Percentiles rank a stretch among this genome's conserved stretches.
Evolutionary conservation across 257 asterid species (phyloP).

Genomic region (Penstemon eatonii): DNA sequence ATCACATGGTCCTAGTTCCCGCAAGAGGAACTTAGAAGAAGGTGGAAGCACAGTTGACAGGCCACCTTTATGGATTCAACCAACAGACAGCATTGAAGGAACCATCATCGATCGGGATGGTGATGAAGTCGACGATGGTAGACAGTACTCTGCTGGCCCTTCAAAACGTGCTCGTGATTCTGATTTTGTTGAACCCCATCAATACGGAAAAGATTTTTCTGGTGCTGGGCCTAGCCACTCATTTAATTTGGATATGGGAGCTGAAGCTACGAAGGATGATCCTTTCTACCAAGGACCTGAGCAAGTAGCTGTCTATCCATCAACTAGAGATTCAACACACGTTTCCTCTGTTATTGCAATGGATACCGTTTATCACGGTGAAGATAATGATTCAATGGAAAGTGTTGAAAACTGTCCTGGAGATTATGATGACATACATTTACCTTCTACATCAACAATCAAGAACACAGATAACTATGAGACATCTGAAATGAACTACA

Average conservation of each 20-base stretch:
- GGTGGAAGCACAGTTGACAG: constrained; percentile 98
- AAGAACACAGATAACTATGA: constrained; percentile 66
- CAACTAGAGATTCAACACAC: constrained; percentile 70
- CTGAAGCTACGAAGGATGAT: constrained; percentile 56
- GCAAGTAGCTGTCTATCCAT: constrained; percentile 53
- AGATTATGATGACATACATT: constrained; percentile 67
- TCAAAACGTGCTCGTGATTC: constrained; percentile 80
- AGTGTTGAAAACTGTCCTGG: constrained; percentile 93
- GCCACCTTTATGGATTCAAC: constrained; percentile 68
- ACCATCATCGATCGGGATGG: constrained; percentile 97
- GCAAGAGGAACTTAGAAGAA: constrained; percentile 88
- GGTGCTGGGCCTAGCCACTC: constrained; percentile 95
- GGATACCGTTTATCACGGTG: constrained; percentile 79
- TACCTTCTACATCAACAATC: constrained; percentile 71
- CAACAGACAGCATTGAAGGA: constrained; percentile 95
- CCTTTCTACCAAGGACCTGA: constrained; percentile 56
- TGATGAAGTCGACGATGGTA: constrained; percentile 92
- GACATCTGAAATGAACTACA: constrained; percentile 88
- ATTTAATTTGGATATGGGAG: constrained; percentile 62
- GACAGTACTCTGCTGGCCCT: constrained; percentile 80
- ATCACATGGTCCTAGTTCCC: constrained; percentile 95
- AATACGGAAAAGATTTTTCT: constrained; percentile 51
- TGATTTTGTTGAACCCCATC: constrained; percentile 42
- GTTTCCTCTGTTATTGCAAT: constrained; percentile 94
- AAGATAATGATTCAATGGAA: constrained; percentile 87